These are phyloP conservation scores for Penicillium lividum DNA, from an alignment of 495 filamentous ascomycete genomes.

Conservation along the genomic window DNA sequence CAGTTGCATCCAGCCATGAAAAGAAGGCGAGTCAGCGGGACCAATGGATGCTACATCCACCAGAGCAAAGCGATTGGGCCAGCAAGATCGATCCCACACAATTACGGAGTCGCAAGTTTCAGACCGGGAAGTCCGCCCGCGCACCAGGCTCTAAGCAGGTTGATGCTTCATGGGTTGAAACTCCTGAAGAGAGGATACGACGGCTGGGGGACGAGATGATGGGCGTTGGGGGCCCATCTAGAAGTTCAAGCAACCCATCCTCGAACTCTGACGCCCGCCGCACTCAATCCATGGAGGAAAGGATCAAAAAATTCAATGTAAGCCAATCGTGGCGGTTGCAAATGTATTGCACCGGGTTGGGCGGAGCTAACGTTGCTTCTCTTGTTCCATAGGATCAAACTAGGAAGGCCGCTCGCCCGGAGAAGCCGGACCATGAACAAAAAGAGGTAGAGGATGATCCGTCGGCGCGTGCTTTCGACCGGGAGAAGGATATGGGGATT, in stretches of 20 bases:
- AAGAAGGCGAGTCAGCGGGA: conserved; percentile 58
- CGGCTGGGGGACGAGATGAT: conserved; percentile 83
- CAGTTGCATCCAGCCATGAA: conserved; percentile 9
- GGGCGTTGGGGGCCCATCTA: conserved; percentile 51
- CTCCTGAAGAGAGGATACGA: conserved; percentile 81
- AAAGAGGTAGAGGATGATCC: conserved; percentile 93
- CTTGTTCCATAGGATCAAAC: conserved; percentile 51
- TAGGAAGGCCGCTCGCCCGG: conserved; percentile 63
- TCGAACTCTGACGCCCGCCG: conserved; percentile 17
- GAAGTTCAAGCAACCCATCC: conserved; percentile 5
- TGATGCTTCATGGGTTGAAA: conserved; percentile 84
- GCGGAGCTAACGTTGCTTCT: neutral
- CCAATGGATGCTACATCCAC: conserved; percentile 94
- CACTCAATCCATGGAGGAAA: conserved; percentile 42
- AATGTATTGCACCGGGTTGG: no score
- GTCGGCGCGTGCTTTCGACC: conserved; percentile 82
- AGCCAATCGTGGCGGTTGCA: conserved; percentile 6
- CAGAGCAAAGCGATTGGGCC: conserved; percentile 60
- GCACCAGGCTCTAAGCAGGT: conserved; percentile 31
- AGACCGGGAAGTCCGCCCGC: conserved; percentile 62
- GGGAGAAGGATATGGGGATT: conserved; percentile 90
- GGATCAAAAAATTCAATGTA: conserved; percentile 62
- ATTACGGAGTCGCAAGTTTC: conserved; percentile 80
- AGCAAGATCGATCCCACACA: conserved; percentile 82
- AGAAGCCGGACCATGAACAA: conserved; percentile 53